phyloP scores from a whole-genome alignment of 106 monocot genomes.

The Dioscorea zingiberensis region DNA sequence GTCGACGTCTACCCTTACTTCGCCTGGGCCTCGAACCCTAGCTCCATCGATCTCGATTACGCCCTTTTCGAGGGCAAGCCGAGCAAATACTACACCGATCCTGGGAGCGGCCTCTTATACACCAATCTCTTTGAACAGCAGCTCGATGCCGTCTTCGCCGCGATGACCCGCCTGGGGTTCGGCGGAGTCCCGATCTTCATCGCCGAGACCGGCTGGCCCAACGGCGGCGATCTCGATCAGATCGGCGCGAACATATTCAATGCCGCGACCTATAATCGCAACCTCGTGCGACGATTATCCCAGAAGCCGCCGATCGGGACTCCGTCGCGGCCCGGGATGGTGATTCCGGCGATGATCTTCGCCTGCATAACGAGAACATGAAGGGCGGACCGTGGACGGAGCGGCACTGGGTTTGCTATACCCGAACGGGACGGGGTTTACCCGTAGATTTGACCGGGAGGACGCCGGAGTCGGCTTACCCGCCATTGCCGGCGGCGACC shows the following conservation, averaged over 20 bases:
- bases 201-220: slow-evolving; percentile 95
- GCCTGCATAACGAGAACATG: slow-evolving; percentile 79
- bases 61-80: slow-evolving; percentile 37
- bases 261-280: slow-evolving; percentile 70
- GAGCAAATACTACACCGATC: slow-evolving; percentile 36
- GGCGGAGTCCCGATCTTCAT: slow-evolving; percentile 38
- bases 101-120: slow-evolving; percentile 46
- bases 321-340: slow-evolving; percentile 51
- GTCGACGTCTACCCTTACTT: slow-evolving; percentile 89
- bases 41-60: slow-evolving; percentile 54
- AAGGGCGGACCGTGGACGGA: slow-evolving; percentile 85
- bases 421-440: slow-evolving; percentile 59
- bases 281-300: slow-evolving; percentile 49
- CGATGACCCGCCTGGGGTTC: slow-evolving; percentile 59
- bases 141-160: slow-evolving; percentile 66
- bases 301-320: slow-evolving; percentile 38
- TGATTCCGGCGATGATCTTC: slow-evolving; percentile 63
- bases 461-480: slow-evolving; percentile 13
- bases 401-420: slow-evolving; percentile 82
- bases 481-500: slow-evolving; percentile 47
- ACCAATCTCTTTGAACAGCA: slow-evolving; percentile 80
- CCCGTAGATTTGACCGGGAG: slow-evolving; percentile 58
- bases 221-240: slow-evolving; percentile 68
- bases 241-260: slow-evolving; percentile 66
- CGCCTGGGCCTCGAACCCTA: slow-evolving; percentile 46